A percentile compares a stretch with the other conserved stretches of the same genome.
These are phyloP conservation scores for Fermentozyma sake DNA, from an alignment of 1,139 yeast genomes.

Conservation along the genomic window DNA sequence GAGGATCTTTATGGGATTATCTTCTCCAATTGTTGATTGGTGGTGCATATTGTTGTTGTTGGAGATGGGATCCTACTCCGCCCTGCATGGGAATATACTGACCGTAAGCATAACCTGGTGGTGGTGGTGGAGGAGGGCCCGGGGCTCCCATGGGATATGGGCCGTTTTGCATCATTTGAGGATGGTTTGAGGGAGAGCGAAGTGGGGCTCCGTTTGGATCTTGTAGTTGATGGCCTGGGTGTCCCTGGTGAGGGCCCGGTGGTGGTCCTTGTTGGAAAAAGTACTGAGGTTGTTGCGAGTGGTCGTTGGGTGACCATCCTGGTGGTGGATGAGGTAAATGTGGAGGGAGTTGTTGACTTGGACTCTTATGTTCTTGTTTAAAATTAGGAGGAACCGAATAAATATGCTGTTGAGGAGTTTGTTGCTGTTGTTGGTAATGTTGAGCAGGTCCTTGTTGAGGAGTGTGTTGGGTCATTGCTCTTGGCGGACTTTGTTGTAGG, in stretches of 20 bases:
- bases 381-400: slow-evolving; percentile 3
- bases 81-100: slow-evolving; percentile 35
- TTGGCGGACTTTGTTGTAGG: slow-evolving; percentile 8
- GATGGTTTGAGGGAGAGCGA: slow-evolving; percentile 21
- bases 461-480: slow-evolving; percentile 7
- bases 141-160: slow-evolving; percentile 19
- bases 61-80: slow-evolving; percentile 23
- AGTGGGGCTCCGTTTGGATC: slow-evolving; percentile 7
- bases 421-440: slow-evolving; percentile 11
- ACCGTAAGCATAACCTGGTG: slow-evolving; percentile 33
- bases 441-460: slow-evolving; percentile 12
- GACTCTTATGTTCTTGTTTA: slow-evolving; percentile 14
- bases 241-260: slow-evolving; percentile 11
- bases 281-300: slow-evolving; percentile 20
- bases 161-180: slow-evolving; percentile 20
- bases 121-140: slow-evolving; percentile 20
- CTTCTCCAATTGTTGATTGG: slow-evolving; percentile 32
- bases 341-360: slow-evolving; percentile 17
- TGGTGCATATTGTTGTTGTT: slow-evolving; percentile 20
- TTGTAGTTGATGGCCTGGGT: slow-evolving; percentile 2
- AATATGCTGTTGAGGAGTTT: slow-evolving; percentile 11
- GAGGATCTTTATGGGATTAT: no score
- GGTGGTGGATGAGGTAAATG: slow-evolving; percentile 22
- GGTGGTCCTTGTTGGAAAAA: slow-evolving; percentile 18
- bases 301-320: slow-evolving; percentile 22